Evolutionary conservation across 2,329 filamentous ascomycete genomes (phyloP), one percentile per base, ranked within the genome.

Genomic region (Pestalotiopsis sp.): DNA sequence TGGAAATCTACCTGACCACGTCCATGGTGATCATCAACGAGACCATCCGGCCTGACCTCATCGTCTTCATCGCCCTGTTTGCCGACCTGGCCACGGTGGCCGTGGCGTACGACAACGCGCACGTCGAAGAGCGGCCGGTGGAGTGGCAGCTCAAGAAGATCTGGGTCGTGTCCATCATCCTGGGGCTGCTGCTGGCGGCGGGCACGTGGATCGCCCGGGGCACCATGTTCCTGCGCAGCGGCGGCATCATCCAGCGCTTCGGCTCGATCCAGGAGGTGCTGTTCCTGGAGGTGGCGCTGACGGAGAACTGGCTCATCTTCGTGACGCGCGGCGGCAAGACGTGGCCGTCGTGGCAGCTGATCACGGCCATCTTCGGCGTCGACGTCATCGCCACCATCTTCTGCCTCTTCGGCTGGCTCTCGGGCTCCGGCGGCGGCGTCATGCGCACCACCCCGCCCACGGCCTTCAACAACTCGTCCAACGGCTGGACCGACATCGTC

Each of bases 61-160:
- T 94, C 76, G 92, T 93, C 80, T 94, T 93, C 86, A 89, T 94
- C 73, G 92, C 92, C 70, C 85, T 94, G 36, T 94, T 94, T 81
- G 92, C 92, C 74, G 92, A 94, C 87, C 83, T 94, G 81, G 92
- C 92, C 70, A 94, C 92, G 71, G 92, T 94, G 72, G 92, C 92
- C 69, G 89, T 93, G 68, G 92, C 92, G 63, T 93, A 93, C 83
- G 92, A 94, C 78, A 93, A 93, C 79, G 92, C 92, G 61, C 90
- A 93, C 83, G 93, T 90, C 75, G 92, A 94, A 77, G 86, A 86
- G 70, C 89, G 91, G 52, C 92, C 92, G 14, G 92, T 93, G 75
- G 91, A 93, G 80, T 94, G 92, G 92, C 92, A 94, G 82, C 80
- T 94, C 72, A 91, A 91, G 72, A 94, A 93, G 86, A 93, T 93